These are phyloP conservation scores for Pseudonitzschia delicatissima DNA, from an alignment of 108 stramenopile species.

Conservation along the genomic window DNA sequence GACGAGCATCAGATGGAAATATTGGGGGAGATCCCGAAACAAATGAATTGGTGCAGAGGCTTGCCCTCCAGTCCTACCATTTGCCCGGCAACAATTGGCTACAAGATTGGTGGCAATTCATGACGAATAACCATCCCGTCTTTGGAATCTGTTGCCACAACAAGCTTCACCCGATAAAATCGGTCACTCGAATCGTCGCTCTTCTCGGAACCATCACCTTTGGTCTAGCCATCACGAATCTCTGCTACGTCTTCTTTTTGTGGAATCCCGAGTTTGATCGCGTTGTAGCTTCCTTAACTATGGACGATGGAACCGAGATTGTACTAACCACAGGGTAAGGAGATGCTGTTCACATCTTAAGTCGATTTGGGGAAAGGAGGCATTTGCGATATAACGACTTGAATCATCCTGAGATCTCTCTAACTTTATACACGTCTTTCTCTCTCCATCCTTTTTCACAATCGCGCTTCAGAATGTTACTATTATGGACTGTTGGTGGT, in stretches of 20 bases:
- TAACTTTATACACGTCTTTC: too few relatives aligned
- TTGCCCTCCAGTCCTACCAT: conserved; percentile 61
- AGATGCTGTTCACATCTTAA: too few relatives aligned
- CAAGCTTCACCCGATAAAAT: conserved; percentile 60
- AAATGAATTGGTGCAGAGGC: conserved; percentile 23
- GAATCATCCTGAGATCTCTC: too few relatives aligned
- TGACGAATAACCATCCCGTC: conserved; percentile 79
- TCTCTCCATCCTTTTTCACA: too few relatives aligned
- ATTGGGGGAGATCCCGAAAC: neutral
- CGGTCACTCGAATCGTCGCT: conserved; percentile 58
- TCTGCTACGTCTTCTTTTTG: conserved; percentile 56
- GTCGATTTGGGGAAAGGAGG: too few relatives aligned
- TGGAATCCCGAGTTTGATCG: conserved; percentile 38
- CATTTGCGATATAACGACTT: too few relatives aligned
- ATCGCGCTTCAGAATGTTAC: too few relatives aligned
- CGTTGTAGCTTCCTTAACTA: conserved; percentile 9
- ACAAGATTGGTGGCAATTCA: conserved; percentile 72
- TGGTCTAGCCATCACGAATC: conserved; percentile 74
- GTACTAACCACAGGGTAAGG: conserved; percentile 29
- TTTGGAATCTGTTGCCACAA: conserved; percentile 76
- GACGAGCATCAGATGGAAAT: neutral
- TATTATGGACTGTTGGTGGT: conserved; percentile 78
- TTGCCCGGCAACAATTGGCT: conserved; percentile 58
- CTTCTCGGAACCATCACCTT: conserved; percentile 66
- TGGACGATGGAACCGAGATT: neutral